Evolutionary conservation across 1,139 yeast species (phyloP), one percentile per base, ranked within the genome.

Genomic region (Geotrichum macrosporum): DNA sequence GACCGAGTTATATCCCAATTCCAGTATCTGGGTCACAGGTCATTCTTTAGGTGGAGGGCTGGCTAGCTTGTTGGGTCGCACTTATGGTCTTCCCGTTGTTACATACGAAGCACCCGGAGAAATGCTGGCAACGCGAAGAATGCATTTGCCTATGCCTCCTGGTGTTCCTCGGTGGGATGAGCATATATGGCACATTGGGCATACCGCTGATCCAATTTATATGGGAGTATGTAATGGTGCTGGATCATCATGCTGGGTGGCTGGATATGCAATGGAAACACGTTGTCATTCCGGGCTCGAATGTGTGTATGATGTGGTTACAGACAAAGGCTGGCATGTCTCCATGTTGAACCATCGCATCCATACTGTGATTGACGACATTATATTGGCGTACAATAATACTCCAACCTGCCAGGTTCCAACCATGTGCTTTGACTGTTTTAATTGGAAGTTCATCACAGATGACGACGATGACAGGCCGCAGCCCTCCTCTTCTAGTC

Each of bases 221-320:
- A 84, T 89, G 94, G 99, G 99, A 0, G 89, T 87, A 5, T 92
- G 98, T 64, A 88, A 86, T 61, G 99, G 99, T 3, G 95, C 94
- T 0, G 81, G 94, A 6, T 84, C 95, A 1, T 68, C 92, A 3
- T 92, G 99, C 65, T 82, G 92, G 57, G 75, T 86, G 12, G 96
- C 86, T 0, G 98, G 98, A 0, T 92, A 88, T 65, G 98, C 98
- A 9, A 83, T 92, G 96, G 98, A 92, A 63, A 84, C 96, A 0
- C 82, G 83, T 34, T 92, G 99, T 62, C 99, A 92, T 63, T 78
- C 96, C 0, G 99, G 98, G 0, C 76, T 77, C 60, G 80, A 80
- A 48, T 92, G 98, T 63, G 75, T 83, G 18, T 94, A 92, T 67
- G 98, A 92, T 60, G 92, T 84, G 18, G 96, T 89, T 13, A 75